A percentile compares a stretch with the other conserved stretches of the same genome.
Evolutionary conservation across 768 basidiomycete genomes (phyloP).

Genomic region (Russula foetens): DNA sequence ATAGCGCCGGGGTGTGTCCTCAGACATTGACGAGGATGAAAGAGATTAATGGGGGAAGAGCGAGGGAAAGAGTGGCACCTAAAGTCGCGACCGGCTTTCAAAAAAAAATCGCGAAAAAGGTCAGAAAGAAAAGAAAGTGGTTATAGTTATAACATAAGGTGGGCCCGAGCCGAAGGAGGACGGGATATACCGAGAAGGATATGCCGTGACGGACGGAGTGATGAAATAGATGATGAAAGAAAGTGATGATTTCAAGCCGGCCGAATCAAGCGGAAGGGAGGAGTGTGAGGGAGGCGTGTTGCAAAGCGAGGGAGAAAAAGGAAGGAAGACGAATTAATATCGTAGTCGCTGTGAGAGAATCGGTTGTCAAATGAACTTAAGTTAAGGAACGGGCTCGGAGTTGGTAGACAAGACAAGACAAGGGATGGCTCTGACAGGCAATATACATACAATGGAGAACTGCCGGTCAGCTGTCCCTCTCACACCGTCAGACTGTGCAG

Average conservation of each 20-base stretch:
- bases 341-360: too few relatives aligned
- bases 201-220: not conserved
- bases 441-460: too few relatives aligned
- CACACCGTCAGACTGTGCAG: too few relatives aligned
- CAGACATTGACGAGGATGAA: conserved; percentile 6
- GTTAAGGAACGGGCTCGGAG: too few relatives aligned
- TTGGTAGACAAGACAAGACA: too few relatives aligned
- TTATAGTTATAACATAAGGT: not conserved
- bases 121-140: not conserved
- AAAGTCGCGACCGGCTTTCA: not conserved
- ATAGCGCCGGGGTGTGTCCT: not conserved
- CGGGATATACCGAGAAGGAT: not conserved
- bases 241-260: not conserved
- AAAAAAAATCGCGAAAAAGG: not conserved
- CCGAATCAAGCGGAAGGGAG: not conserved
- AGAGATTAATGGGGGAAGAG: too few relatives aligned
- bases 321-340: not conserved
- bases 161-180: too few relatives aligned
- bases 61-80: too few relatives aligned
- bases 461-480: too few relatives aligned
- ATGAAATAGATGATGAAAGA: not conserved
- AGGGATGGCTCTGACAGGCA: too few relatives aligned
- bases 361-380: too few relatives aligned
- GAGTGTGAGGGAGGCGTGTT: not conserved
- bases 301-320: not conserved